A percentile compares a stretch with the other conserved stretches of the same genome.
phyloP scores from a whole-genome alignment of 2,329 filamentous ascomycete species.

The Zasmidium citrigriseum region DNA sequence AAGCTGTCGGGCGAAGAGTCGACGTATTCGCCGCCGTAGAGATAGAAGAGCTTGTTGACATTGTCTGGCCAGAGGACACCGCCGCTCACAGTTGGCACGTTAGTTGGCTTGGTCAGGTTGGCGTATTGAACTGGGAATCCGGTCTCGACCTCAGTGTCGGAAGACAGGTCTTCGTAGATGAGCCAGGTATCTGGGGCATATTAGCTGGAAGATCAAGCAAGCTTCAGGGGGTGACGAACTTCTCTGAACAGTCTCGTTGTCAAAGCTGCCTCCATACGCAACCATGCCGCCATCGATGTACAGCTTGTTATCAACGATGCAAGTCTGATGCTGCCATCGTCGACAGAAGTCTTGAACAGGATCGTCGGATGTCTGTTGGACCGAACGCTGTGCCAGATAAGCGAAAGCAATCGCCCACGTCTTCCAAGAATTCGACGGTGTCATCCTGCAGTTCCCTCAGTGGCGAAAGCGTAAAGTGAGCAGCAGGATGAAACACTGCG shows the following conservation, averaged over 20 bases:
- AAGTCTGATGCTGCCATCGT: slow-evolving; percentile 58
- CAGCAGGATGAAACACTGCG: not conserved
- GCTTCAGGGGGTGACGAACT: slow-evolving; percentile 41
- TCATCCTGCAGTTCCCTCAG: not conserved
- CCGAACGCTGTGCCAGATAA: not conserved
- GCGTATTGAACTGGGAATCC: slow-evolving; percentile 56
- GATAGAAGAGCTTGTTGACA: slow-evolving; percentile 64
- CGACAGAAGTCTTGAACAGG: slow-evolving; percentile 55
- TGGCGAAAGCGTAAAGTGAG: not conserved
- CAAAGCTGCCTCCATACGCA: slow-evolving; percentile 53
- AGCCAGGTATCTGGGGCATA: slow-evolving; percentile 61
- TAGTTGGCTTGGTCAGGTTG: slow-evolving; percentile 60
- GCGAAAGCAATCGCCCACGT: not conserved
- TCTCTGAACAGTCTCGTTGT: not conserved
- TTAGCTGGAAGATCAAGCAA: not conserved
- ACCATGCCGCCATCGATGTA: slow-evolving; percentile 65
- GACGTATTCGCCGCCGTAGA: slow-evolving; percentile 61
- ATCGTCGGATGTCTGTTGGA: slow-evolving; percentile 32
- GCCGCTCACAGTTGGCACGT: slow-evolving; percentile 53
- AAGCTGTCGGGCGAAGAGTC: slow-evolving; percentile 47
- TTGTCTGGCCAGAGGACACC: slow-evolving; percentile 61
- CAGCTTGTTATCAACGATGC: slow-evolving; percentile 59
- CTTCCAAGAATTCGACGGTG: not conserved
- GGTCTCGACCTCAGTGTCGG: slow-evolving; percentile 25
- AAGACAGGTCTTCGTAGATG: slow-evolving; percentile 57